These are phyloP conservation scores for Rhodotorula sp. DNA, from an alignment of 1,284 basidiomycete species.

Conservation along the genomic window DNA sequence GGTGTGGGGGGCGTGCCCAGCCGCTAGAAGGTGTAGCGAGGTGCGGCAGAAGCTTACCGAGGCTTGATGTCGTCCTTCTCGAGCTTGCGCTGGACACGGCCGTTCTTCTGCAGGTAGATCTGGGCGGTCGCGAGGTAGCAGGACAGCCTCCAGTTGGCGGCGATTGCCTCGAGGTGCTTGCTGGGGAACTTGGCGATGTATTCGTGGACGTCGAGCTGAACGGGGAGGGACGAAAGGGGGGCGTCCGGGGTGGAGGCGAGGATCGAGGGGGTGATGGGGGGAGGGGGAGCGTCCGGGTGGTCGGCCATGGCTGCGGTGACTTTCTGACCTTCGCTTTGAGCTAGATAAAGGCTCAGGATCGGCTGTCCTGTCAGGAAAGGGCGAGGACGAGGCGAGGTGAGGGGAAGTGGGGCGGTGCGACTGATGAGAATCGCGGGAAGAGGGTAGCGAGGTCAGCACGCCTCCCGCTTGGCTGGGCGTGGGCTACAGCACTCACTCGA, in stretches of 20 bases:
- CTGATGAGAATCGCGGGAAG: no score
- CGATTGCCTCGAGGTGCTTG: constrained; percentile 52
- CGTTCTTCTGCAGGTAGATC: constrained; percentile 77
- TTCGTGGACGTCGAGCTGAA: constrained; percentile 50
- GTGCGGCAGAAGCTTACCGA: constrained; percentile 11
- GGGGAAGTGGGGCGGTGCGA: neutral
- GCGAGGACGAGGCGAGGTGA: neutral
- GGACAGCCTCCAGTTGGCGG: constrained; percentile 53
- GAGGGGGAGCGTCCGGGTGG: constrained; percentile 25
- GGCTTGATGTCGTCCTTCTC: constrained; percentile 45
- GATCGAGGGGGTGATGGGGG: constrained; percentile 25
- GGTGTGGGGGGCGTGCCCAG: no score
- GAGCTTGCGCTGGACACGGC: constrained; percentile 54
- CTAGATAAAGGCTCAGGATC: no score
- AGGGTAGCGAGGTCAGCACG: no score
- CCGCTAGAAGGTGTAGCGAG: no score
- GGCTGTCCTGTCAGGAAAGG: neutral
- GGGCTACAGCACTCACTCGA: no score
- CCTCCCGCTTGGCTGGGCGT: no score
- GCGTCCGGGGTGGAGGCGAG: constrained; percentile 9
- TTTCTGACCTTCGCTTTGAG: no score
- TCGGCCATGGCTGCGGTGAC: constrained; percentile 9
- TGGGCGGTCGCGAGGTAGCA: constrained; percentile 48
- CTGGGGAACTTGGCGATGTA: constrained; percentile 35
- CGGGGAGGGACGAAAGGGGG: constrained; percentile 49